Evolutionary conservation across 1,139 yeast genomes (phyloP).

Genomic region (Candida mesenterica): DNA sequence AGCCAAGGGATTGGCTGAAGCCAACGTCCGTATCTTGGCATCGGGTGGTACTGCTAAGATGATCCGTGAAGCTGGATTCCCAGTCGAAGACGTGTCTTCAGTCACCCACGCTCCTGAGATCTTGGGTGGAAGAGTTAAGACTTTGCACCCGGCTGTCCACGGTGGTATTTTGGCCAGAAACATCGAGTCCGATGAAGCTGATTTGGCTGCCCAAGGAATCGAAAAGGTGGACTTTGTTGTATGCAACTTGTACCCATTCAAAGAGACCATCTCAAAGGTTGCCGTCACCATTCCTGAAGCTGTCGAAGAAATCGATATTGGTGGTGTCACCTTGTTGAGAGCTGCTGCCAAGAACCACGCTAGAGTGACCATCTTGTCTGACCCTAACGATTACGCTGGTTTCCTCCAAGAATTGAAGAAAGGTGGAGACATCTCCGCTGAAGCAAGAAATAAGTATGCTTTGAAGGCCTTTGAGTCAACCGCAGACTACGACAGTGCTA

Average conservation of each 20-base stretch:
- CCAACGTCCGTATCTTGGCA: constrained; percentile 88
- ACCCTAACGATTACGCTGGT: constrained; percentile 86
- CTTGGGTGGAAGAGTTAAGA: constrained; percentile 98
- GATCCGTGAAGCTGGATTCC: constrained; percentile 96
- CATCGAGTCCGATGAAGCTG: constrained; percentile 84
- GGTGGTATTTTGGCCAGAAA: constrained; percentile 97
- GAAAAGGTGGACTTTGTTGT: constrained; percentile 96
- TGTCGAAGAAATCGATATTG: constrained; percentile 96
- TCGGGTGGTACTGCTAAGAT: constrained; percentile 96
- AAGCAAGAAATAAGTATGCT: constrained; percentile 79
- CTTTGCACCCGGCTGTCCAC: constrained; percentile 97
- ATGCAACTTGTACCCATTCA: constrained; percentile 96
- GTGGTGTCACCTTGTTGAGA: constrained; percentile 94
- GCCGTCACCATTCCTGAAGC: constrained; percentile 97
- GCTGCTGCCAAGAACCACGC: constrained; percentile 99
- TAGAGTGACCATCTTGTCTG: constrained; percentile 91
- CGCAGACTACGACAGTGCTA: constrained; percentile 94
- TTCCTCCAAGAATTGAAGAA: constrained; percentile 75
- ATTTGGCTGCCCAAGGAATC: constrained; percentile 81
- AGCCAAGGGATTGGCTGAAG: constrained; percentile 88
- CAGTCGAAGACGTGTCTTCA: constrained; percentile 91
- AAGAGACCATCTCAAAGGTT: constrained; percentile 93
- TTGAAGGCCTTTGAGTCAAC: constrained; percentile 98
- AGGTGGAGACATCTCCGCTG: constrained; percentile 66
- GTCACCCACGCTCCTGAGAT: constrained; percentile 98